Percentiles rank a stretch among this genome's conserved stretches.
Evolutionary conservation across 73 alveolate species (phyloP).

Genomic region (Stentor roeselii): DNA sequence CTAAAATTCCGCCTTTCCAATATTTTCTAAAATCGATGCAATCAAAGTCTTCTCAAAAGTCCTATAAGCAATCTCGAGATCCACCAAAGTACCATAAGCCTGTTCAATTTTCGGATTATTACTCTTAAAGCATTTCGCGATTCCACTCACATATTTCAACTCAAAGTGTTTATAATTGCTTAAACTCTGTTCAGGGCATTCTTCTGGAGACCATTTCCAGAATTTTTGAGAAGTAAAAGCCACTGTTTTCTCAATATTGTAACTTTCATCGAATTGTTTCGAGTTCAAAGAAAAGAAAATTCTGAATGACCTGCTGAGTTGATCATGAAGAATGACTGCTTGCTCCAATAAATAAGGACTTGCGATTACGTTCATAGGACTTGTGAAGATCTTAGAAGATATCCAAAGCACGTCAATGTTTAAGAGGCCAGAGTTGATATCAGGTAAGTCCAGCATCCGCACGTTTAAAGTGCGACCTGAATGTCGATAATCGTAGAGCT

Average conservation of each 20-base stretch:
- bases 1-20: not conserved
- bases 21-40: not conserved
- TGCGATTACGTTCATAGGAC: not conserved
- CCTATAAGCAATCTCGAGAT: not conserved
- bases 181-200: not conserved
- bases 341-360: not conserved
- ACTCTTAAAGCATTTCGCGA: not conserved
- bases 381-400: not conserved
- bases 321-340: not conserved
- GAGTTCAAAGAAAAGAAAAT: not conserved
- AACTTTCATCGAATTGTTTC: not conserved
- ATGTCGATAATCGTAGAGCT: not conserved
- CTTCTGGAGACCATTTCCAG: not conserved
- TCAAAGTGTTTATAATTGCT: not conserved
- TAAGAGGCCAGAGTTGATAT: not conserved
- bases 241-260: not conserved
- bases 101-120: not conserved
- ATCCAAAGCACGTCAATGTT: not conserved
- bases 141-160: not conserved
- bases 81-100: not conserved
- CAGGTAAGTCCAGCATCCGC: not conserved
- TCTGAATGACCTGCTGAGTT: no score
- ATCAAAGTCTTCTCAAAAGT: not conserved
- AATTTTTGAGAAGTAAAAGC: not conserved
- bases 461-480: conserved; percentile 1